Base-by-base conservation (phyloP, 2,329 filamentous ascomycete genomes). In the Talaromyces sp. region DNA sequence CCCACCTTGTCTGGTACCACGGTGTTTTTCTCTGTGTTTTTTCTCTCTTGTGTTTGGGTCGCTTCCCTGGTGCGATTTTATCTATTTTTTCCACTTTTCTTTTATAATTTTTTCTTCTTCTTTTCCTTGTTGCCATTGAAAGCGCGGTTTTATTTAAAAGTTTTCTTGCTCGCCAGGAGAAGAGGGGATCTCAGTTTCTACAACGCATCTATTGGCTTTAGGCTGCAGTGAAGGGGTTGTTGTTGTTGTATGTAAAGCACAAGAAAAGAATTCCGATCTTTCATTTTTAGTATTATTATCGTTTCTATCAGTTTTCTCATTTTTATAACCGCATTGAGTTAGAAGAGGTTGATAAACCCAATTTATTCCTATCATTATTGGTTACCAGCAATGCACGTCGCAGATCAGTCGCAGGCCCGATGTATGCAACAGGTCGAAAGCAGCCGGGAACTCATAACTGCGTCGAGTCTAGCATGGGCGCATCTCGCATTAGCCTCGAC, bases 1-100 rank as follows among this genome's bases (percentile, higher is more conserved):
- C 49, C 56, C 58, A 55, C 53, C 36, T 62, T 57, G 58, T 54
- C 44, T 55, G 57, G 60, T 59, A 56, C 53, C 28, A 62, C 51
- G 60, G 57, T 62, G 60, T 57, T 54, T 36, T 49, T 64, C 11
- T 47, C 36, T 51, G 49, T 56, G n/a, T 47, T 42, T 33, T 44
- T 25, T 58, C 22, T 51, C 39, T 55, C 54, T 51, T 28, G 49
- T 55, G 51, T 61, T 54, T n/a, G 47, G 36, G 44, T 55, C 53
- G 28, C 27, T 30, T 60, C 53, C 57, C 32, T 39, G 47, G 55
- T 57, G 54, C 54, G 30, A 42, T 32, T 60, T 17, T 27, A 4
- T 28, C 33, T 47, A 27, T 27, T 19, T 27, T 55, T 47, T 6
- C 25, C 27, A 44, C 19, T 58, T 33, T 53, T 53, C 47, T 57